Evolutionary conservation across 2,329 filamentous ascomycete genomes (phyloP).

Genomic region (Trichoderma atrobrunneum): DNA sequence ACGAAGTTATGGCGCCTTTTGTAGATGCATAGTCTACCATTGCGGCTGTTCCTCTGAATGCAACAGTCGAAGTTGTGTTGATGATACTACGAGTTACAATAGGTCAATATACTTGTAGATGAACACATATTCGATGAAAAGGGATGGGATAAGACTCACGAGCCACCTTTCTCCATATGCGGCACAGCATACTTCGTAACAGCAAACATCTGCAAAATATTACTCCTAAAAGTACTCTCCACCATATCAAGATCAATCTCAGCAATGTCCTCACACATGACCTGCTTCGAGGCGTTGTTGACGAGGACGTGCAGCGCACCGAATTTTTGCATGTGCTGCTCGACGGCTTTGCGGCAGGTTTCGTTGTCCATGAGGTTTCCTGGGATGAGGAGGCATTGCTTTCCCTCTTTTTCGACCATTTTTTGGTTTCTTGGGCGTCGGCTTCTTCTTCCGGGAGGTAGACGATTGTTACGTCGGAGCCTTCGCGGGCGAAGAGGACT

Average conservation of each 20-base stretch:
- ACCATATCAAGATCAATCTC: constrained; percentile 54
- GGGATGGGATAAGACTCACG: background rate
- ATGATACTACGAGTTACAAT: constrained; percentile 41
- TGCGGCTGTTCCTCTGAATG: constrained; percentile 46
- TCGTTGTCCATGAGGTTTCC: constrained; percentile 63
- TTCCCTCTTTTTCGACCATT: constrained; percentile 64
- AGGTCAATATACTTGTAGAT: background rate
- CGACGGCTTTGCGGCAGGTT: constrained; percentile 68
- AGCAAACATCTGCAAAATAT: constrained; percentile 81
- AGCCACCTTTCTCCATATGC: constrained; percentile 56
- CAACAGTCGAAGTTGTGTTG: constrained; percentile 50
- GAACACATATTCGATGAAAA: background rate
- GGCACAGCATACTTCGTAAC: constrained; percentile 73
- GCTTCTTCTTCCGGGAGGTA: constrained; percentile 74
- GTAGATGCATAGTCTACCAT: constrained; percentile 54
- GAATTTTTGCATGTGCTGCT: constrained; percentile 63
- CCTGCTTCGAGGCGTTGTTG: constrained; percentile 61
- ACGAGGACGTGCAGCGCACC: constrained; percentile 71
- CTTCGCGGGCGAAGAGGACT: constrained; percentile 77
- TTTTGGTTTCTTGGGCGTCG: constrained; percentile 74
- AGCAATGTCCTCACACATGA: constrained; percentile 8
- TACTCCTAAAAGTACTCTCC: constrained; percentile 73
- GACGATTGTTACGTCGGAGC: constrained; percentile 68
- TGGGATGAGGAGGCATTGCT: constrained; percentile 61
- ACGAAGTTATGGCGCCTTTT: constrained; percentile 56